A percentile compares a stretch with the other conserved stretches of the same genome.
Evolutionary conservation across 1,284 basidiomycete genomes (phyloP).

Genomic region (Melampsora americana): DNA sequence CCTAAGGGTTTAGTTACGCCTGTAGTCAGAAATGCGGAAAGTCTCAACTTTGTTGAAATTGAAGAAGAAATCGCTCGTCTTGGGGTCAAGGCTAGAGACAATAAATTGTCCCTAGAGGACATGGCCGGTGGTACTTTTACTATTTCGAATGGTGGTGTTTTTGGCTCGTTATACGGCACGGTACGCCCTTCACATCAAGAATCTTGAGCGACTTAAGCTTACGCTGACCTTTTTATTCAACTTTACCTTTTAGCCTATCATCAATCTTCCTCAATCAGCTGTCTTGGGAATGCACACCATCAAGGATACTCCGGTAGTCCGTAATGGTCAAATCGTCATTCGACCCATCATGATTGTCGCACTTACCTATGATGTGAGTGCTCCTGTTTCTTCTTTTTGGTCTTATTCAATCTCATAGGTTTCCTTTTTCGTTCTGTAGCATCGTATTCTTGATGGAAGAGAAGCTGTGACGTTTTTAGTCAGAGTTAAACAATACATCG

Average conservation of each 20-base stretch:
- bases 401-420: neutral
- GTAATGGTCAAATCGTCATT: slow-evolving; percentile 89
- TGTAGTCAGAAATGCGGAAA: slow-evolving; percentile 85
- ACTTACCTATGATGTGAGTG: slow-evolving; percentile 46
- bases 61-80: slow-evolving; percentile 86
- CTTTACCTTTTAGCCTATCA: slow-evolving; percentile 55
- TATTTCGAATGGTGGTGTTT: slow-evolving; percentile 98
- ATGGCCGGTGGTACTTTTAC: slow-evolving; percentile 96
- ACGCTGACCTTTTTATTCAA: neutral
- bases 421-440: slow-evolving; percentile 58
- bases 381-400: neutral
- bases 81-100: slow-evolving; percentile 89
- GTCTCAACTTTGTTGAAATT: slow-evolving; percentile 81
- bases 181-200: slow-evolving; percentile 57
- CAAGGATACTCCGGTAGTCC: slow-evolving; percentile 89
- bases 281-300: slow-evolving; percentile 93
- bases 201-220: slow-evolving; percentile 57
- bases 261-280: slow-evolving; percentile 92
- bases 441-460: slow-evolving; percentile 88
- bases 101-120: slow-evolving; percentile 91
- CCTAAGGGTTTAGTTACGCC: slow-evolving; percentile 97
- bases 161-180: slow-evolving; percentile 92
- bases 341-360: slow-evolving; percentile 84
- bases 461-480: slow-evolving; percentile 98
- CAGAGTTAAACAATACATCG: slow-evolving; percentile 58